Base-by-base conservation (phyloP, 1,139 yeast species). In the Chernovozyma aurita region DNA sequence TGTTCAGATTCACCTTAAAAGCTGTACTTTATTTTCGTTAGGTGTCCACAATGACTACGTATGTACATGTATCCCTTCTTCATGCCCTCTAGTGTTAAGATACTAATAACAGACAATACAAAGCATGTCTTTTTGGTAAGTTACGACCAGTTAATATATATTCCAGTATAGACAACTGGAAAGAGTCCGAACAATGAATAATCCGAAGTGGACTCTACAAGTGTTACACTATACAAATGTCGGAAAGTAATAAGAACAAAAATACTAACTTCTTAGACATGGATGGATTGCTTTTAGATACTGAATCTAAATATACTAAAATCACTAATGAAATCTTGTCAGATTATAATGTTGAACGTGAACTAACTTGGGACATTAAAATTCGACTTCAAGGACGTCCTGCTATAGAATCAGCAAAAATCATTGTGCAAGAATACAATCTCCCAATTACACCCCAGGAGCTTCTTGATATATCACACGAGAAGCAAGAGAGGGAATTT, bases 221-320 rank as follows among this genome's bases (percentile, higher is more conserved):
- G 18, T 3, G 21, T 16, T 12, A 24, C n/a, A 18, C 14, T 26
- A 13, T 31, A 17, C n/a, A 22, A n/a, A 14, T 32, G 7, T 13
- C 7, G n/a, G n/a, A n/a, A n/a, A n/a, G n/a, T n/a, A n/a, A n/a
- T n/a, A n/a, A n/a, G n/a, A n/a, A n/a, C n/a, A n/a, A n/a, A n/a
- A n/a, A n/a, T 6, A 28, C 25, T 20, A 12, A 20, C 1, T 28
- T 27, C 25, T 14, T 29, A 71, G 90, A 92, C 67, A 88, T 92
- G 97, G 97, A 92, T 56, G 98, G 98, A 2, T 76, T 95, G 21
- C 67, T 92, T 44, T 74, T 92, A 53, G 86, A 90, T 61, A 85
- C 97, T 2, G 98, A 92, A 59, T 95, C 85, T 44, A 70, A 88
- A 40, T 92, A 92, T 57, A 90, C 98, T 1, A 78, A 78, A 41